phyloP scores from a whole-genome alignment of 2,329 filamentous ascomycete genomes.

The Fusarium armeniacum region DNA sequence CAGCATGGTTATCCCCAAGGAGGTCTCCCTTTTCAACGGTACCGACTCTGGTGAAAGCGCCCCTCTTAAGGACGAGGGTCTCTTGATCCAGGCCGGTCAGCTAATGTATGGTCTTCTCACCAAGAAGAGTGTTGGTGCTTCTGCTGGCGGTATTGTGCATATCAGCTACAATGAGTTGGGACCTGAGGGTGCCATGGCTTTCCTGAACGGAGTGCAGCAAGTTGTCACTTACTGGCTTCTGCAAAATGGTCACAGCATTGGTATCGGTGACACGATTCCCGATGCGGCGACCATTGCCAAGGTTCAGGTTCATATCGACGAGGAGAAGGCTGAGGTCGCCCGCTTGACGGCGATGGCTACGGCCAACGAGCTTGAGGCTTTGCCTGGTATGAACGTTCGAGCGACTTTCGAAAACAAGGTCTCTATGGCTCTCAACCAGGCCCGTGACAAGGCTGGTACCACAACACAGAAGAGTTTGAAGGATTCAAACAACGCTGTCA shows the following conservation, averaged over 20 bases:
- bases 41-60: constrained; percentile 72
- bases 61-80: constrained; percentile 80
- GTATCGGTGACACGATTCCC: constrained; percentile 97
- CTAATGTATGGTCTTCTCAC: constrained; percentile 90
- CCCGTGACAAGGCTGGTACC: constrained; percentile 96
- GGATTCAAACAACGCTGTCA: constrained; percentile 95
- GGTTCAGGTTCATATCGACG: constrained; percentile 85
- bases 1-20: constrained; percentile 89
- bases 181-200: constrained; percentile 86
- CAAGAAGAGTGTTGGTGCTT: constrained; percentile 95
- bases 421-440: constrained; percentile 91
- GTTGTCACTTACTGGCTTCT: constrained; percentile 98
- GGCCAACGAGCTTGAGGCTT: constrained; percentile 87
- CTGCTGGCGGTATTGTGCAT: constrained; percentile 91
- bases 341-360: constrained; percentile 83
- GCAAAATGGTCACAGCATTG: constrained; percentile 96
- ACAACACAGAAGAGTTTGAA: constrained; percentile 93
- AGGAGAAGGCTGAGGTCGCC: constrained; percentile 85
- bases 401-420: constrained; percentile 99
- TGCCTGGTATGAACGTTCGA: constrained; percentile 98
- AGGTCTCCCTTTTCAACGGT: constrained; percentile 80
- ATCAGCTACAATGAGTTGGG: constrained; percentile 97
- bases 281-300: constrained; percentile 86
- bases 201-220: constrained; percentile 95
- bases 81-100: constrained; percentile 88